Evolutionary conservation across 2,329 filamentous ascomycete species (phyloP), one percentile per base, ranked within the genome.

Genomic region (Aspergillus sp.): DNA sequence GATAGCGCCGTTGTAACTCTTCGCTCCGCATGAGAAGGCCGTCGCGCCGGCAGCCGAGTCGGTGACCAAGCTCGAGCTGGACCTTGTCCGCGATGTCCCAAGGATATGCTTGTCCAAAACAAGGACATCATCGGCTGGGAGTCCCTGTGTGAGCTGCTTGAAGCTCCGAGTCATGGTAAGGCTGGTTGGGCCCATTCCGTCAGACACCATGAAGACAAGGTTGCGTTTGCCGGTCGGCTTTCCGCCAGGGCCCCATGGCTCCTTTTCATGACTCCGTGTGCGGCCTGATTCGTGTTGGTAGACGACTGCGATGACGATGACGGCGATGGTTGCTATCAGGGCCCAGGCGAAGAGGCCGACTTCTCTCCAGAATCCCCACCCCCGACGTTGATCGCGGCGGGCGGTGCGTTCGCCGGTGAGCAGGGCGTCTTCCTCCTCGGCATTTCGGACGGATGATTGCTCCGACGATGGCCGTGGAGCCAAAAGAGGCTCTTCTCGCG

Each of bases 1-100:
- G 66, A 99, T 98, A 65, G 95, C 95, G 48, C 92, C 92, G 70
- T 99, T 99, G 79, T 99, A 99, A 73, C 89, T 96, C 84, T 99
- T 99, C 70, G 82, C 78, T 19, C 86, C 93, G 69, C 95, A 99
- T 3, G 91, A 92, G 74, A 99, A 99, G 1, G 95, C 95, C 0
- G 95, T 99, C 3, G 95, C 95, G 39, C 95, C 95, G n/a, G 95
- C 95, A 5, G 95, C 95, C 58, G 90, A 96, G 75, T 99, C 95
- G 1, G 95, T 99, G 52, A 99, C 89, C 60, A 98, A 80, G 57
- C 89, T 93, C 69, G 84, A 91, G 64, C 86, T 88, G 52, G 91
- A 96, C 56, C 92, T 83, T 19, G 95, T 99, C 59, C 95, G 84
- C 63, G 90, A 96, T 57, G 90, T 89, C 54, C 95, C 95, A 79